Evolutionary conservation across 2,329 filamentous ascomycete species (phyloP).

Genomic region (Elsinoe perseae): DNA sequence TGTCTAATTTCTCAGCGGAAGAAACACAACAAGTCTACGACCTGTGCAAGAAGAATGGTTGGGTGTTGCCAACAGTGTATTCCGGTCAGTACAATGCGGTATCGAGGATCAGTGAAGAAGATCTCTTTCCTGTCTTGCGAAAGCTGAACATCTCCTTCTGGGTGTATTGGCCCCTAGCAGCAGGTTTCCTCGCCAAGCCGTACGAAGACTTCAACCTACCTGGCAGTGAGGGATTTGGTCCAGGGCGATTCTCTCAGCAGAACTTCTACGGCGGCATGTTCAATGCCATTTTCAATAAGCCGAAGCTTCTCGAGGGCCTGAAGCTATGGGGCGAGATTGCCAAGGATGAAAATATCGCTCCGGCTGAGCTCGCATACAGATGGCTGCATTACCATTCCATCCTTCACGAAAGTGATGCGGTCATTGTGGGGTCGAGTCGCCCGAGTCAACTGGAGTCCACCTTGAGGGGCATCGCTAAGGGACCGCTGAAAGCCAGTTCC

Average conservation of each 20-base stretch:
- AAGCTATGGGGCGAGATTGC: slow-evolving; percentile 35
- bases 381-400: slow-evolving; percentile 37
- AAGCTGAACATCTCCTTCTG: slow-evolving; percentile 35
- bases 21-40: slow-evolving; percentile 38
- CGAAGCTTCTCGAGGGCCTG: slow-evolving; percentile 31
- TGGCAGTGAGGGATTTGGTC: slow-evolving; percentile 30
- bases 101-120: slow-evolving; percentile 34
- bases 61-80: slow-evolving; percentile 38
- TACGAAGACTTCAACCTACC: slow-evolving; percentile 32
- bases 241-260: slow-evolving; percentile 25
- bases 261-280: slow-evolving; percentile 31
- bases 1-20: slow-evolving; percentile 39
- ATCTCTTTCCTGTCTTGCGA: slow-evolving; percentile 35
- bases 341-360: slow-evolving; percentile 32
- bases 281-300: slow-evolving; percentile 32
- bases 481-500: slow-evolving; percentile 27
- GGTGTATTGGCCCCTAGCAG: slow-evolving; percentile 27
- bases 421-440: slow-evolving; percentile 36
- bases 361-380: slow-evolving; percentile 38
- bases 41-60: slow-evolving; percentile 37
- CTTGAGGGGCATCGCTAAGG: slow-evolving; percentile 26
- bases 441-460: slow-evolving; percentile 30
- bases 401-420: slow-evolving; percentile 34
- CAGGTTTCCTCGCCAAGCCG: slow-evolving; percentile 31
- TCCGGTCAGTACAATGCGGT: slow-evolving; percentile 42